A percentile compares a stretch with the other conserved stretches of the same genome.
Conservation (phyloP, 108 stramenopile genomes). For the Seminavis robusta region DNA sequence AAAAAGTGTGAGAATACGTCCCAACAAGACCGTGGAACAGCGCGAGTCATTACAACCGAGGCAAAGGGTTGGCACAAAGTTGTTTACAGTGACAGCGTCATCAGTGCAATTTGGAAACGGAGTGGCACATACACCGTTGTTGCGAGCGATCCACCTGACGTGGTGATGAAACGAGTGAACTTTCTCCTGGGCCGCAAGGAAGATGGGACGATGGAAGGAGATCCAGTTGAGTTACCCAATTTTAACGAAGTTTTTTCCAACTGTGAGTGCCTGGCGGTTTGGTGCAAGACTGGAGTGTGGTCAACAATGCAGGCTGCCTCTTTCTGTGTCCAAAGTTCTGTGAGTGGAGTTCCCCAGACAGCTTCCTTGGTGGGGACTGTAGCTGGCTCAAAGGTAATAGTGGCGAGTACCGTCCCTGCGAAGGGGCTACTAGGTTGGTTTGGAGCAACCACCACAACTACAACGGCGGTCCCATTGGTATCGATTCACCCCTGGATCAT, state of each 20-base stretch:
- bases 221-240: conserved; percentile 20
- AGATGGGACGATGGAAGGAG: neutral
- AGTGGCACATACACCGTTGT: conserved; percentile 26
- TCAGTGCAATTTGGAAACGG: too few species aligned
- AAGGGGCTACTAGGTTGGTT: conserved; percentile 78
- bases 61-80: too few species aligned
- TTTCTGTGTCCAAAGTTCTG: too few species aligned
- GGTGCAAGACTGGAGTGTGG: conserved; percentile 71
- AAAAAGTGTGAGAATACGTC: too few species aligned
- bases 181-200: conserved; percentile 45
- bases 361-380: too few species aligned
- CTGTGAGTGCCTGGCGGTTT: conserved; percentile 83
- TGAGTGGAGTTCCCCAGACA: too few species aligned
- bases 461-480: too few species aligned
- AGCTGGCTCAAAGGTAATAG: conserved; percentile 49
- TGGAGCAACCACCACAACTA: conserved; percentile 59
- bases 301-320: conserved; percentile 53
- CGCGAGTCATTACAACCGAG: too few species aligned
- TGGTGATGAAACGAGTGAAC: conserved; percentile 49
- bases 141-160: conserved; percentile 2
- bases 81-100: too few species aligned
- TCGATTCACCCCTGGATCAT: conserved; percentile 57
- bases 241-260: conserved; percentile 72
- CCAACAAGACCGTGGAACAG: too few species aligned
- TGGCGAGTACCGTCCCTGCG: conserved; percentile 66